Evolutionary conservation across 140 eudicot genomes (phyloP), one percentile per base, ranked within the genome.

Genomic region (Ambrosia hybrid): DNA sequence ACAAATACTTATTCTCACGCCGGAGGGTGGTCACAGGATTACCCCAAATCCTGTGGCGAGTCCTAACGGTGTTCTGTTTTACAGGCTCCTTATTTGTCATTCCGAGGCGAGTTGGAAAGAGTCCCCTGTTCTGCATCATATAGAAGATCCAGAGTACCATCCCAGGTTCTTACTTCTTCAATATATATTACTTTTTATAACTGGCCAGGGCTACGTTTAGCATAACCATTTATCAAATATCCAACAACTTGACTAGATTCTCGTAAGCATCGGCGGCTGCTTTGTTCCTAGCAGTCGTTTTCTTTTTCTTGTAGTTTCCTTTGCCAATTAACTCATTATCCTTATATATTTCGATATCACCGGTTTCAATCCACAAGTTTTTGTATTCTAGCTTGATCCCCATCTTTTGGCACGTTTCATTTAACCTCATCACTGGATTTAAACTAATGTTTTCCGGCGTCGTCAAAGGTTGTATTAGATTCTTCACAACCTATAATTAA

Each of bases 251-350:
- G 12, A 75, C 41, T 46, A 81, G 67, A 15, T 78, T 55, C 39
- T 51, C 38, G 15, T 88, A 83, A 1, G 87, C 89, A 71, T 85
- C 57, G 2, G 48, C 67, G n/a, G 95, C 91, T 2, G 95, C 89
- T 68, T 83, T 85, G 51, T 88, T 83, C 13, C 11, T 49, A 4
- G 89, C 91, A 13, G 79, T 81, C 3, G 10, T 9, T 60, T 68
- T 88, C 71, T 83, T 88, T 30, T 52, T 52, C 9, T 34, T 70
- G 56, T 75, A 83, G 26, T 71, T 64, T 6, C 85, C 95, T 67
- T 15, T 83, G 68, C 89, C 95, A 0, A 77, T 74, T 41, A 81
- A 67, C 51, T 79, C 41, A 2, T 66, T 76, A 3, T 73, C 81
- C 10, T 73, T 56, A 3, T 67, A 67, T 21, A 76, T 65, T 52